These are phyloP conservation scores for Stropharia rugosoannulata DNA, from an alignment of 768 basidiomycete genomes.

Conservation along the genomic window DNA sequence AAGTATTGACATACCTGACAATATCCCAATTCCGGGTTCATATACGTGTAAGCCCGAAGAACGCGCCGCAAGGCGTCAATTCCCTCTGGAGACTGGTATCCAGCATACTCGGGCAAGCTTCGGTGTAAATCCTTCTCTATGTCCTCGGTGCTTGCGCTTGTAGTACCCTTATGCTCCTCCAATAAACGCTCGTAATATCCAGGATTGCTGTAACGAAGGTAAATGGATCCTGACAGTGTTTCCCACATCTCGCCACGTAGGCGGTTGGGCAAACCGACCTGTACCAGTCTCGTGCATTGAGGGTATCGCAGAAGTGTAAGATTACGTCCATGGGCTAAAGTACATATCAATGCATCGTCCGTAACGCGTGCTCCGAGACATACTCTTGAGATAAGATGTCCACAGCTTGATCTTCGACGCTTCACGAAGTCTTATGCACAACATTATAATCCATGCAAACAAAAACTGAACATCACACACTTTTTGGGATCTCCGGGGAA, in stretches of 20 bases:
- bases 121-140: conserved; percentile 98
- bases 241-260: conserved; percentile 99
- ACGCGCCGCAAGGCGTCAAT: conserved; percentile 85
- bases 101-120: conserved; percentile 94
- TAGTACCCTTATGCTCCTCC: conserved; percentile 73
- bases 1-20: conserved; percentile 61
- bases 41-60: conserved; percentile 92
- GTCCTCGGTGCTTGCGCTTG: conserved; percentile 91
- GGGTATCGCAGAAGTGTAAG: conserved; percentile 96
- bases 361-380: conserved; percentile 16
- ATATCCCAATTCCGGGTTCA: conserved; percentile 92
- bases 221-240: conserved; percentile 90
- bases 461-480: conserved; percentile 37
- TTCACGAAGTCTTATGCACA: conserved; percentile 65
- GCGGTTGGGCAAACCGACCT: conserved; percentile 93
- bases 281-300: conserved; percentile 94
- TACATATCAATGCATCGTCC: conserved; percentile 10
- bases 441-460: conserved; percentile 3
- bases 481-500: conserved; percentile 94
- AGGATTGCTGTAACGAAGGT: conserved; percentile 84
- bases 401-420: conserved; percentile 95
- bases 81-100: conserved; percentile 90
- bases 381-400: conserved; percentile 83
- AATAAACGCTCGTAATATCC: conserved; percentile 79
- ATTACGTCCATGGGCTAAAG: conserved; percentile 85